These are phyloP conservation scores for Xylariaceae sp. DNA, from an alignment of 2,329 filamentous ascomycete species.

Conservation along the genomic window DNA sequence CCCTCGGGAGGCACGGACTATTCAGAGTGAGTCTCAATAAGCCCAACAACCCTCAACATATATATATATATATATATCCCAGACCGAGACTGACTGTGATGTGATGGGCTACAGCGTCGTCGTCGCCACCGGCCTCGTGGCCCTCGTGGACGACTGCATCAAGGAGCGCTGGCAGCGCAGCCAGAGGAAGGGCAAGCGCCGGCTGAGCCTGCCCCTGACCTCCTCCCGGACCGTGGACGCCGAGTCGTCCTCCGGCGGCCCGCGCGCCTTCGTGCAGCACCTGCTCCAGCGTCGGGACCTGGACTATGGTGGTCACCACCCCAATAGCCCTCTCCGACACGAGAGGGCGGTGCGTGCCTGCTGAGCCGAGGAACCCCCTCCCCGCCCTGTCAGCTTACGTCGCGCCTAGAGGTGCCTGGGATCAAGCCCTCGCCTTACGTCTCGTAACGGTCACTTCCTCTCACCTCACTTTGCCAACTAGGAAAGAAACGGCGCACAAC, in stretches of 20 bases:
- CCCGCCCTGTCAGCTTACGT: too few relatives aligned
- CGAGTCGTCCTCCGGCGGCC: conserved; percentile 20
- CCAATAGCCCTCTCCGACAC: conserved; percentile 29
- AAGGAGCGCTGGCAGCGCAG: conserved; percentile 58
- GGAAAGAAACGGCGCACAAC: too few relatives aligned
- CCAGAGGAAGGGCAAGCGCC: conserved; percentile 33
- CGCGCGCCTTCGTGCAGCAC: conserved; percentile 30
- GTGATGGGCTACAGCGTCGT: too few relatives aligned
- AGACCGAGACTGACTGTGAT: conserved; percentile 15
- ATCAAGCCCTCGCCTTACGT: too few relatives aligned
- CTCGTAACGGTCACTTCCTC: too few relatives aligned
- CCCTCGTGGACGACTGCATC: conserved; percentile 87
- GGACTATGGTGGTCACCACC: conserved; percentile 27
- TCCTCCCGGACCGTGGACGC: conserved; percentile 16
- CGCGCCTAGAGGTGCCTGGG: too few relatives aligned
- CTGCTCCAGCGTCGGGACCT: conserved; percentile 35
- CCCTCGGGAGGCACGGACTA: conserved; percentile 67
- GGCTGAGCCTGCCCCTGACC: conserved; percentile 27
- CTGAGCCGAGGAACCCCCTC: too few relatives aligned
- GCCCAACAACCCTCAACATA: conserved; percentile 3
- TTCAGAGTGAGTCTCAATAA: conserved; percentile 64
- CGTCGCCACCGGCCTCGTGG: conserved; percentile 80
- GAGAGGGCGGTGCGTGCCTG: conserved; percentile 30
- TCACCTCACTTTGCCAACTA: too few relatives aligned
- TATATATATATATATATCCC: too few relatives aligned